Base-by-base conservation (phyloP, 352 stramenopile species). In the Phytophthora hybrid region DNA sequence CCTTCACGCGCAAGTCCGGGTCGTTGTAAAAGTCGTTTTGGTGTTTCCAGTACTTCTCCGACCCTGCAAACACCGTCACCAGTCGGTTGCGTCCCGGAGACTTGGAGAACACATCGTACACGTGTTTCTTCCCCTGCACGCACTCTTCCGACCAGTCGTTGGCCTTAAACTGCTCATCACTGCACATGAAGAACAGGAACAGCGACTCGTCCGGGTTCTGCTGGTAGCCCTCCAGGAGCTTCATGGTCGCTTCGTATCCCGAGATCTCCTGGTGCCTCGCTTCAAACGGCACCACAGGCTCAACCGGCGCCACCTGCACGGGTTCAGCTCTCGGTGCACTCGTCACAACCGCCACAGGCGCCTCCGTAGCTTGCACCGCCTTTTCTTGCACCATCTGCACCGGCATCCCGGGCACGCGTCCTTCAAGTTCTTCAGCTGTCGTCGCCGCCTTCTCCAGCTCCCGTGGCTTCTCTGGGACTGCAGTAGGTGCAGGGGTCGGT, bases 111-210 rank as follows among this genome's bases (percentile, higher is more conserved):
- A 88, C 64, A 18, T 88, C 72, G 47, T 91, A 88, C 21, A 93
- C 80, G 59, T 83, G 73, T 59, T 86, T 67, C 19, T 82, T 84
- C 18, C 80, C 83, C n/a, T 80, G 55, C 6, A 34, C 52, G 64
- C 85, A 93, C 29, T 78, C 65, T 29, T 76, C 61, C 1, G 79
- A 89, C 85, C 86, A 92, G 57, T 93, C 83, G 21, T 68, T 59
- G 11, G 80, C 62, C 13, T 86, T 77, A 44, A 87, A 86, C 11
- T 82, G 53, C 29, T 89, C 72, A 55, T 93, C 84, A 23, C 85
- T 92, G 69, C 87, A 93, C 34, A 82, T 79, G 66, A 93, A 93
- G 57, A 91, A 84, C 11, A 93, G 66, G 51, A 91, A 92, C 39
- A 93, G 59, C 18, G 73, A 77, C 57, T 92, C 83, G 64, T 78